Evolutionary conservation across 371 early-diverging fungal species (phyloP).

Genomic region (Capillidium rhysosporum): DNA sequence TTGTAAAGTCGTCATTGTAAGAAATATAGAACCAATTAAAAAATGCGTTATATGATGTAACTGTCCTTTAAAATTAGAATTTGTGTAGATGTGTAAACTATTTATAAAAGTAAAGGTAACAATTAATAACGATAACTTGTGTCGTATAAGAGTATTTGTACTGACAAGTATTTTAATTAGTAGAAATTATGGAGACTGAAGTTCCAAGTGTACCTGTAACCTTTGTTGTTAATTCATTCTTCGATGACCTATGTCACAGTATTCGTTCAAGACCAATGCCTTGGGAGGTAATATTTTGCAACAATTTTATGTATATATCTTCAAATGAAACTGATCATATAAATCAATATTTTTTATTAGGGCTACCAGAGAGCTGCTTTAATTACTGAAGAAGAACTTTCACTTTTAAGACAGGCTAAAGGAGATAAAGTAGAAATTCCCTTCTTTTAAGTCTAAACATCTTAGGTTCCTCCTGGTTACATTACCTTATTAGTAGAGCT

Average conservation of each 20-base stretch:
- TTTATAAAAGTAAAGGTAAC: no score
- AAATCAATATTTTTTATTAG: constrained; percentile 18
- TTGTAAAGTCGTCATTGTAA: no score
- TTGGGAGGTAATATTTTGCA: constrained; percentile 58
- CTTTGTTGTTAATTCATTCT: constrained; percentile 47
- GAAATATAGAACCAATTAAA: no score
- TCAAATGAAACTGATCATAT: background rate
- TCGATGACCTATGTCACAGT: constrained; percentile 50
- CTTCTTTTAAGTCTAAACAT: background rate
- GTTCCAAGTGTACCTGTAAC: constrained; percentile 4
- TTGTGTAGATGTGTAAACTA: no score
- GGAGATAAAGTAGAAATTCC: constrained; percentile 5
- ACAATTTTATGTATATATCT: background rate
- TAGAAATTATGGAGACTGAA: background rate
- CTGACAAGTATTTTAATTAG: no score
- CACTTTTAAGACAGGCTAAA: constrained; percentile 12
- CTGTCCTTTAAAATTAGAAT: no score
- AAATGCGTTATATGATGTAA: no score
- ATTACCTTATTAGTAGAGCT: constrained; percentile 42
- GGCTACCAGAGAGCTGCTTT: constrained; percentile 74
- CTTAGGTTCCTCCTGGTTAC: constrained; percentile 17
- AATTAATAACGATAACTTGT: no score
- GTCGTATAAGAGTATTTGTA: no score
- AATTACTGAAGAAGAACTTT: constrained; percentile 57
- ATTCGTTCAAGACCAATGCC: constrained; percentile 64